Conservation (phyloP, 2,329 filamentous ascomycete species). For the Pseudopyrenochaeta lycopersici region DNA sequence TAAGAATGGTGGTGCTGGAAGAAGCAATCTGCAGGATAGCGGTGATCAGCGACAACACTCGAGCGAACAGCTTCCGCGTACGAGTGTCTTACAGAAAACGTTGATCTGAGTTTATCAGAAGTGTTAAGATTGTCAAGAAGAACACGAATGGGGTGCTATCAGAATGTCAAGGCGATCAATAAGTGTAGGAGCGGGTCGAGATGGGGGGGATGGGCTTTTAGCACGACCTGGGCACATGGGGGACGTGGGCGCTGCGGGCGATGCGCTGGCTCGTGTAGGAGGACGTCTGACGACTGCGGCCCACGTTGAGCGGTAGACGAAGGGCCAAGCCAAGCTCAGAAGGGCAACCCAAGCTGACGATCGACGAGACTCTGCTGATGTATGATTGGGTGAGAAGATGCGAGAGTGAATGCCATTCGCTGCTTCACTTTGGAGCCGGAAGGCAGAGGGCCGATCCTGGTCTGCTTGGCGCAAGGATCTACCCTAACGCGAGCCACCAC, state of each 20-base stretch:
- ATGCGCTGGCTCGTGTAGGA: conserved; percentile 47
- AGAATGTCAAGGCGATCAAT: conserved; percentile 38
- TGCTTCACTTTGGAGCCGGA: conserved; percentile 33
- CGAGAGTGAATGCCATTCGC: conserved; percentile 30
- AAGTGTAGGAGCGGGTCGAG: conserved; percentile 31
- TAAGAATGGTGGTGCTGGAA: conserved; percentile 10
- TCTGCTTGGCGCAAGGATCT: conserved; percentile 14
- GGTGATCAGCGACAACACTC: conserved; percentile 32
- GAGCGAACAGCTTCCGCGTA: conserved; percentile 16
- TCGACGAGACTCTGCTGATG: conserved; percentile 15
- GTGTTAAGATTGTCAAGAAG: conserved; percentile 1
- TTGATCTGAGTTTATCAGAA: neutral
- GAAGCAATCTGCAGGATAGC: conserved; percentile 29
- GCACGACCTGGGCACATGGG: conserved; percentile 16
- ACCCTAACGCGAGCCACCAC: conserved; percentile 29
- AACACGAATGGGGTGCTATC: conserved; percentile 19
- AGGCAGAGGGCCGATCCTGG: conserved; percentile 18
- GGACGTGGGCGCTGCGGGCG: conserved; percentile 10
- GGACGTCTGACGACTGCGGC: conserved; percentile 38
- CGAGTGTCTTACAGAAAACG: conserved; percentile 26
- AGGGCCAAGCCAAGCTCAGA: conserved; percentile 33
- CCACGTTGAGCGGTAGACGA: conserved; percentile 28
- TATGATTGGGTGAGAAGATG: conserved; percentile 27
- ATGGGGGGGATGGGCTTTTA: conserved; percentile 40
- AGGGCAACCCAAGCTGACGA: conserved; percentile 39